These are phyloP conservation scores for Pestalotiopsis sp. DNA, from an alignment of 2,329 filamentous ascomycete species.

Conservation along the genomic window DNA sequence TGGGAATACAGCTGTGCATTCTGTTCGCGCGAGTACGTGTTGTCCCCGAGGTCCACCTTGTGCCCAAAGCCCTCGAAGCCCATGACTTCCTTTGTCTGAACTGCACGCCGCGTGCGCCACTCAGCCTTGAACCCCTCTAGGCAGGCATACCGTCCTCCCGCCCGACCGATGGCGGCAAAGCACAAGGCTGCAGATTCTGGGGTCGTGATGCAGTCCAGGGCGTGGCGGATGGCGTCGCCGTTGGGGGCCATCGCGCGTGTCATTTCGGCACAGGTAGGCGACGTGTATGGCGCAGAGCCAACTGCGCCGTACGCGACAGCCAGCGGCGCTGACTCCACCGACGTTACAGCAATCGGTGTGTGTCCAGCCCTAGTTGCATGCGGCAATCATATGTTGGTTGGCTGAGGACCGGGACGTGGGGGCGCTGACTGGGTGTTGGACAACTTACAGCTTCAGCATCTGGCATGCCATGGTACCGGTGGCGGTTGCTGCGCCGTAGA, in stretches of 20 bases:
- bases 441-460: conserved; percentile 26
- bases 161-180: conserved; percentile 28
- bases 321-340: conserved; percentile 20
- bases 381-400: not conserved
- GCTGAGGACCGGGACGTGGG: no score
- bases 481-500: conserved; percentile 33
- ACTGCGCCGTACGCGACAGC: conserved; percentile 25
- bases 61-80: conserved; percentile 20
- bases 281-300: conserved; percentile 23
- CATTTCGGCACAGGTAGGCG: conserved; percentile 20
- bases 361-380: conserved; percentile 17
- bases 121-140: conserved; percentile 26
- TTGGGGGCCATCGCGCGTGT: conserved; percentile 14
- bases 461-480: conserved; percentile 32
- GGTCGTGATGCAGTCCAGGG: conserved; percentile 35
- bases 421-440: no score
- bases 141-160: conserved; percentile 35
- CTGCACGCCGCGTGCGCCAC: conserved; percentile 27
- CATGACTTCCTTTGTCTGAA: conserved; percentile 26
- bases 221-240: conserved; percentile 24
- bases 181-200: conserved; percentile 29
- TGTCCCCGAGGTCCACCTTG: not conserved
- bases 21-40: not conserved
- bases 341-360: conserved; percentile 20
- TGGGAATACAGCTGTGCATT: not conserved